Conservation (phyloP, 495 filamentous ascomycete species). For the Aspergillus bertholletiae region DNA sequence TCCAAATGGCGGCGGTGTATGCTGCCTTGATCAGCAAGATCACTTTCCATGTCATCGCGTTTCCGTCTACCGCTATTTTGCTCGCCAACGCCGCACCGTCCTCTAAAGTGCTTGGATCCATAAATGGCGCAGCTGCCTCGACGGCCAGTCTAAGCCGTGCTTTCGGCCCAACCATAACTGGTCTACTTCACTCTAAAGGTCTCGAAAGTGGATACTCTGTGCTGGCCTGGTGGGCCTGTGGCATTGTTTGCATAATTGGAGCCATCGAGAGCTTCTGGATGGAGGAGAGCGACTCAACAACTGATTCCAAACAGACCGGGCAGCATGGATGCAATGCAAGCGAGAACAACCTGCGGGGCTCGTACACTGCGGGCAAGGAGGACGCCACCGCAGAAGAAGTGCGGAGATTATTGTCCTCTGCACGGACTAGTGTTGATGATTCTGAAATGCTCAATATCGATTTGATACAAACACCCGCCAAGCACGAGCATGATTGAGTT, state of each 20-base stretch:
- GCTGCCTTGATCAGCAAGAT: constrained; percentile 81
- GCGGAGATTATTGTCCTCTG: constrained; percentile 36
- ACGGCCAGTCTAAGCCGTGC: constrained; percentile 83
- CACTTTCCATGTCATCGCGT: constrained; percentile 78
- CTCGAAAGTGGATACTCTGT: constrained; percentile 76
- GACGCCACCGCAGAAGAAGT: constrained; percentile 31
- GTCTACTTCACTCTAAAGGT: constrained; percentile 77
- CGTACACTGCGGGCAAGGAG: constrained; percentile 20
- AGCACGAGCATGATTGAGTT: constrained; percentile 9
- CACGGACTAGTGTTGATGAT: constrained; percentile 41
- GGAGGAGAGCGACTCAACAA: constrained; percentile 38
- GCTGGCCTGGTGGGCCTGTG: constrained; percentile 88
- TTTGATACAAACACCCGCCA: constrained; percentile 14
- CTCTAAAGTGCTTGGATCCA: constrained; percentile 73
- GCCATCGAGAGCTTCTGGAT: constrained; percentile 57
- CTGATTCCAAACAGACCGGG: constrained; percentile 25
- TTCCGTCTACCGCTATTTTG: constrained; percentile 81
- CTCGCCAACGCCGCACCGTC: constrained; percentile 80
- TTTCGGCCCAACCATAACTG: constrained; percentile 84
- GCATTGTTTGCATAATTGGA: constrained; percentile 68
- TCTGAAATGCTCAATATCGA: constrained; percentile 28
- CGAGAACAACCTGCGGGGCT: constrained; percentile 14
- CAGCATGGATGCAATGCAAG: not conserved
- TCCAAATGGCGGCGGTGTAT: constrained; percentile 72
- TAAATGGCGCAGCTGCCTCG: constrained; percentile 91